Evolutionary conservation across 2,329 filamentous ascomycete genomes (phyloP).

Genomic region (Sporothrix pseudoabietina): DNA sequence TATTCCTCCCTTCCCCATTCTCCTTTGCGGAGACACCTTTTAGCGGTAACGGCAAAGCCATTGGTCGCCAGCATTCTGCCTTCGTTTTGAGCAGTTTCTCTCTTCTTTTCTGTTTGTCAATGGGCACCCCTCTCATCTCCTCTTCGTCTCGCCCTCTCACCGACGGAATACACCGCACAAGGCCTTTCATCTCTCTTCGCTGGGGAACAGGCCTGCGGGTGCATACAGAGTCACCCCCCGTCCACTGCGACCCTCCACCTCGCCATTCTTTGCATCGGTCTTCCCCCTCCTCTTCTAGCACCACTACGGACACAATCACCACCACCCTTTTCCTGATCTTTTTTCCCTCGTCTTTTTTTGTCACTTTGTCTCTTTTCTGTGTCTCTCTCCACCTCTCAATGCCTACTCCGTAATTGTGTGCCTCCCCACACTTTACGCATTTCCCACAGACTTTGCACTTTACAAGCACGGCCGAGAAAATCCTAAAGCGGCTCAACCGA

Average conservation of each 20-base stretch:
- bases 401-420: not conserved
- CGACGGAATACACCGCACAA: conserved; percentile 19
- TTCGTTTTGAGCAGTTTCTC: not conserved
- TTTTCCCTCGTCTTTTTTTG: not conserved
- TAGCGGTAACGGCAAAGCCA: not conserved
- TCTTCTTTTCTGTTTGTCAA: not conserved
- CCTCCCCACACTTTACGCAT: conserved; percentile 11
- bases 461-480: conserved; percentile 7
- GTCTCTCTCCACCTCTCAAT: conserved; percentile 17
- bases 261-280: not conserved
- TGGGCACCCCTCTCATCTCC: not conserved
- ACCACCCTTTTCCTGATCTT: not conserved
- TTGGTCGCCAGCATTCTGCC: not conserved
- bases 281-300: not conserved
- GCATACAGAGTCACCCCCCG: conserved; percentile 7
- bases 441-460: not conserved
- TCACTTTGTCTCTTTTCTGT: not conserved
- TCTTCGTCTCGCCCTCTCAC: conserved; percentile 18
- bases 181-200: not conserved
- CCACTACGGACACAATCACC: not conserved
- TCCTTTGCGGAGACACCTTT: not conserved
- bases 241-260: not conserved
- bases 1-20: not conserved
- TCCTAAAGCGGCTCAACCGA: not conserved
- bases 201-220: not conserved